Percentiles rank a stretch among this genome's conserved stretches.
phyloP scores from a whole-genome alignment of 2,329 filamentous ascomycete species.

The Fusarium annulatum region DNA sequence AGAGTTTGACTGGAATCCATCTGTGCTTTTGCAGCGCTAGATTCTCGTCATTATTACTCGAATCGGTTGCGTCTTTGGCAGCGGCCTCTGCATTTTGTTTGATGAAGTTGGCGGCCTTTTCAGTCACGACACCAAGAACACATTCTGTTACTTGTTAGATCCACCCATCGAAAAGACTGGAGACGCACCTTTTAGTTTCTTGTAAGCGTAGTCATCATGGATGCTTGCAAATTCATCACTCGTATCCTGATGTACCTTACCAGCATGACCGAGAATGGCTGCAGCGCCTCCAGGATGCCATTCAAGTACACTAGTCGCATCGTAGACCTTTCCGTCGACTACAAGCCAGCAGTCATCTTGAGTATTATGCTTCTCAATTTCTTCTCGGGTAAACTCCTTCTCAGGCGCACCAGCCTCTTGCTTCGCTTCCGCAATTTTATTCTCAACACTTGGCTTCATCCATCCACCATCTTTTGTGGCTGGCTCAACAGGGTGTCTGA shows the following conservation, averaged over 20 bases:
- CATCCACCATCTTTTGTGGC: not conserved
- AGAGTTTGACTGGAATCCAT: not conserved
- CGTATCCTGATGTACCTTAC: not conserved
- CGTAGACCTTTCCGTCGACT: not conserved
- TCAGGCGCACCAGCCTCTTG: not conserved
- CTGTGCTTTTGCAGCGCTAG: not conserved
- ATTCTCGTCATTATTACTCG: not conserved
- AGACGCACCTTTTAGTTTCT: not conserved
- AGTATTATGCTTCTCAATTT: not conserved
- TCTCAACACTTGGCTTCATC: not conserved
- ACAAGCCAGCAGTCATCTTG: not conserved
- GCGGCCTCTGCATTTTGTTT: not conserved
- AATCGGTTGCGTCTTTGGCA: not conserved
- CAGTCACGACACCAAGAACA: not conserved
- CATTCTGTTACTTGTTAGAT: not conserved
- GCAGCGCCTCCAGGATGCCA: not conserved
- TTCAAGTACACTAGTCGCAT: not conserved
- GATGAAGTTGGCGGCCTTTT: not conserved
- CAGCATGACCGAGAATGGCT: not conserved
- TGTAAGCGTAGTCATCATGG: not conserved
- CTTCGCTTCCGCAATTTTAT: not conserved
- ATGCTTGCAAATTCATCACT: not conserved
- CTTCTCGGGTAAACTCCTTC: not conserved
- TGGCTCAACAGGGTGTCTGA: not conserved
- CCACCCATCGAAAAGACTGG: fast-evolving